These are phyloP conservation scores for Herpetospermum pedunculosum DNA, from an alignment of 306 rosid genomes.

Conservation along the genomic window DNA sequence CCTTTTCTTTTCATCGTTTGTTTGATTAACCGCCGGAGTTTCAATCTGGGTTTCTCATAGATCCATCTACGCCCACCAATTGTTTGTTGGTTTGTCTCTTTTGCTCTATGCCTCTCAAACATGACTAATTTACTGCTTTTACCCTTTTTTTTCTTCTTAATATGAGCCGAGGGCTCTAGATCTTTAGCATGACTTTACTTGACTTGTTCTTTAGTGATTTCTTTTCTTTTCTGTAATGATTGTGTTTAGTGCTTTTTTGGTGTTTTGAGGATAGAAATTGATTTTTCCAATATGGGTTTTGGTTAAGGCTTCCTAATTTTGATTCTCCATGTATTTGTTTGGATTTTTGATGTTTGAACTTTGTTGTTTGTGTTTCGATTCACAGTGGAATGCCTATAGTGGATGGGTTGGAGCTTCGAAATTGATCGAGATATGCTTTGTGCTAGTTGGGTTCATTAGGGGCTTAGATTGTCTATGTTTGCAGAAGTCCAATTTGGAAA, in stretches of 20 bases:
- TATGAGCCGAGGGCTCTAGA: neutral
- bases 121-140: neutral
- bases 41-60: neutral
- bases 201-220: neutral
- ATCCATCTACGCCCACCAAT: neutral
- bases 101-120: neutral
- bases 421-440: neutral
- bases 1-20: neutral
- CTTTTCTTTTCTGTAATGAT: neutral
- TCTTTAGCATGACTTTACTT: neutral
- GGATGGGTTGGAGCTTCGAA: conserved; percentile 6
- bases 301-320: neutral
- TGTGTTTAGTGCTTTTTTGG: neutral
- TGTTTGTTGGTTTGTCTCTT: neutral
- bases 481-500: neutral
- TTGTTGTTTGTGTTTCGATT: neutral
- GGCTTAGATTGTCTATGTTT: neutral
- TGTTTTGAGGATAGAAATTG: neutral
- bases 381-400: conserved; percentile 5
- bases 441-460: neutral
- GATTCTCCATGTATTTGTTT: neutral
- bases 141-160: neutral
- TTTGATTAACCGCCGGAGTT: neutral
- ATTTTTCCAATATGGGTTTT: conserved; percentile 1
- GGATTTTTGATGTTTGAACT: neutral